Percentiles rank a stretch among this genome's conserved stretches.
Conservation (phyloP, 495 filamentous ascomycete species). For the Neurospora sp. region DNA sequence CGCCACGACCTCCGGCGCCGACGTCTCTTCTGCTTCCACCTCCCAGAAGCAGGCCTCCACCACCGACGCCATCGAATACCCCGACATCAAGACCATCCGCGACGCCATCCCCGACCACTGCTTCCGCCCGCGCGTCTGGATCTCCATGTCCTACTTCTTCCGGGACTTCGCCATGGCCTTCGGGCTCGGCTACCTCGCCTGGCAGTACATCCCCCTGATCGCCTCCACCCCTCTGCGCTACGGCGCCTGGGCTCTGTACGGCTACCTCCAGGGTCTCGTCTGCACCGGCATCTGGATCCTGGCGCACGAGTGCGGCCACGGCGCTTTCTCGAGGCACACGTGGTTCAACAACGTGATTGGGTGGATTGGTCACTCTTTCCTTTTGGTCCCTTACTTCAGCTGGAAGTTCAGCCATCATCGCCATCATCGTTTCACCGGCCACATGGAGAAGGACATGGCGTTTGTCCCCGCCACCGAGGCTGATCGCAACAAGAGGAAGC, state of each 20-base stretch:
- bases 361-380: constrained; percentile 68
- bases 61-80: constrained; percentile 55
- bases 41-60: constrained; percentile 21
- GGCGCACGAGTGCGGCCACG: constrained; percentile 82
- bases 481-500: constrained; percentile 55
- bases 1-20: background rate
- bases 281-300: constrained; percentile 80
- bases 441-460: constrained; percentile 97
- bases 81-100: constrained; percentile 62
- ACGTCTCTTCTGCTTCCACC: background rate
- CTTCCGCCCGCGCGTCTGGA: constrained; percentile 58
- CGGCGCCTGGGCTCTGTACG: constrained; percentile 55
- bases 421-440: constrained; percentile 90
- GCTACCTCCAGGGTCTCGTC: constrained; percentile 64
- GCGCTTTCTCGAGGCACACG: constrained; percentile 72
- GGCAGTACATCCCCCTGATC: constrained; percentile 50
- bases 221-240: constrained; percentile 45
- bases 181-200: constrained; percentile 52
- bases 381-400: constrained; percentile 81
- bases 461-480: constrained; percentile 80
- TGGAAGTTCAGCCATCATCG: constrained; percentile 92
- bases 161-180: constrained; percentile 56
- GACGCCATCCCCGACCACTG: constrained; percentile 75
- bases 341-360: constrained; percentile 74
- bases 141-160: constrained; percentile 54